Evolutionary conservation across 768 basidiomycete genomes (phyloP), one percentile per base, ranked within the genome.

Genomic region (Lentinula sp.): DNA sequence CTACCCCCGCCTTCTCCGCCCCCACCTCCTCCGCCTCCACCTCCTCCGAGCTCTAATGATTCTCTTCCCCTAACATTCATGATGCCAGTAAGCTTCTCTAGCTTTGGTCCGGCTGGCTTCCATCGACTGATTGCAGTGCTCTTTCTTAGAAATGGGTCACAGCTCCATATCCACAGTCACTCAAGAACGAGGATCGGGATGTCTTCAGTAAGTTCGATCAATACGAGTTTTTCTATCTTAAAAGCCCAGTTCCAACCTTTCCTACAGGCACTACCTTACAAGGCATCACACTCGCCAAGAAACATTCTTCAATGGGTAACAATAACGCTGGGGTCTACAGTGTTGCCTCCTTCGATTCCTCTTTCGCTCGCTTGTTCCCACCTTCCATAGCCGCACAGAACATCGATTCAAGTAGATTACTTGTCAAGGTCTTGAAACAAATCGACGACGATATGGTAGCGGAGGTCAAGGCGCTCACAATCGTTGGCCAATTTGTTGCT

Each of bases 281-380:
- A 41, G 55, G 55, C 7, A 23, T 56, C 6, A 56, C 41, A 28
- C 55, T 56, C 12, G 55, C 55, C 23, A 23, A 23, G 32, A 56
- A 56, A 16, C 55, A 56, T 42, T 43, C 41, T 28, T 41, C 55
- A 3, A 56, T 56, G 55, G 55, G 55, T 16, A 56, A 56, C 55
- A 56, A 56, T 20, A 56, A 56, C 32, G 55, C 55, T 15, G 55
- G 55, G 20, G 55, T 56, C 55, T 56, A 56, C 41, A 42, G 39
- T 13, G 55, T 56, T 13, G 55, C 55, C 0, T 56, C 55, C 9
- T 56, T 56, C 41, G 55, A 56, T 32, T 28, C 55, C n/a, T 45
- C 55, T 3, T 56, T 56, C 41, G 41, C 55, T 9, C 37, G 32
- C 32, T 6, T 28, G 6, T 56, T 55, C 18, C 55, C 55, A 7